Evolutionary conservation across 1,139 yeast species (phyloP).

Genomic region (Yamadazyma triangularis): DNA sequence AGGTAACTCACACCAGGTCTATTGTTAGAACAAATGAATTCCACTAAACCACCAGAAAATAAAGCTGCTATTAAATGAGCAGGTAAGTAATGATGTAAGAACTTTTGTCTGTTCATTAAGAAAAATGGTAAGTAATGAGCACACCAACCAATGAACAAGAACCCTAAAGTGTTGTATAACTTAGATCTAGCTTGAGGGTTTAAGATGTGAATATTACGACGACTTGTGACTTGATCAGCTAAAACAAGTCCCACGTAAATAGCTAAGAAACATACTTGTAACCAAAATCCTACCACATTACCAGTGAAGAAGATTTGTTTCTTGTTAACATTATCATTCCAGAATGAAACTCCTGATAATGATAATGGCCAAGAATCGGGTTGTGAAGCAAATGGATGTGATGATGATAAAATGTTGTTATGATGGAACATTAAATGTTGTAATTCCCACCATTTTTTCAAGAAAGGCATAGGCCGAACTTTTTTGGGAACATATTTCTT

Average conservation of each 20-base stretch:
- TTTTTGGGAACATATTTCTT: slow-evolving; percentile 53
- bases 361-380: slow-evolving; percentile 96
- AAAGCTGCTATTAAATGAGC: slow-evolving; percentile 90
- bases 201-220: slow-evolving; percentile 63
- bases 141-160: slow-evolving; percentile 82
- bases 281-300: slow-evolving; percentile 90
- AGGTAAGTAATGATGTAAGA: slow-evolving; percentile 92
- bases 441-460: slow-evolving; percentile 84
- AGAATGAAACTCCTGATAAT: slow-evolving; percentile 88
- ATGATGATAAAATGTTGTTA: slow-evolving; percentile 78
- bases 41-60: slow-evolving; percentile 77
- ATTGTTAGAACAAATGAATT: slow-evolving; percentile 69
- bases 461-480: slow-evolving; percentile 61
- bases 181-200: slow-evolving; percentile 63
- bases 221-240: slow-evolving; percentile 74
- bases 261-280: slow-evolving; percentile 66
- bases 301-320: slow-evolving; percentile 88
- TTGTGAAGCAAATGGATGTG: slow-evolving; percentile 94
- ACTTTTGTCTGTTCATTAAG: slow-evolving; percentile 89
- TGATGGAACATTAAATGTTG: slow-evolving; percentile 89
- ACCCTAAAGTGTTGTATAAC: slow-evolving; percentile 77
- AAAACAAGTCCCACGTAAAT: slow-evolving; percentile 56
- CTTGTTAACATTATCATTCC: slow-evolving; percentile 68
- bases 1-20: slow-evolving; percentile 17
- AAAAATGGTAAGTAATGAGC: slow-evolving; percentile 89